Conservation (phyloP, 2,329 filamentous ascomycete species). For the Cryphonectria carpinicola region DNA sequence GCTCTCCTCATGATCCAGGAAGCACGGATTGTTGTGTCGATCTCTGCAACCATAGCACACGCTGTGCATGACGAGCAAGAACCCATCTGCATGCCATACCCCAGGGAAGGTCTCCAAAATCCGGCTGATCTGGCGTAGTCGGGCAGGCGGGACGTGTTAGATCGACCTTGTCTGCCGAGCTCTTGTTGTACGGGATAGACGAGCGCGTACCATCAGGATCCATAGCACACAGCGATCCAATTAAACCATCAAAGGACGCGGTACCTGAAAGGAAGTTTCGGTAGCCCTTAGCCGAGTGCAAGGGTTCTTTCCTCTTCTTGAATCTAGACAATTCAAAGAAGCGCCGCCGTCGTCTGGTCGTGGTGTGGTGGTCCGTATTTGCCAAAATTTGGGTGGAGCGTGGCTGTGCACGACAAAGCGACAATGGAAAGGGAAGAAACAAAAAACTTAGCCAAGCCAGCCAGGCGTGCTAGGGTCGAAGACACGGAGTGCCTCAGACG, state of each 20-base stretch:
- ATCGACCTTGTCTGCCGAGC: conserved; percentile 2
- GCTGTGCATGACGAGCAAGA: not conserved
- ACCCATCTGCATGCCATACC: conserved; percentile 6
- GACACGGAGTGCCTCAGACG: conserved; percentile 12
- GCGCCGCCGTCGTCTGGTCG: not conserved
- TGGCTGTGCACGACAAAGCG: conserved; percentile 26
- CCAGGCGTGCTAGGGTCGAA: conserved; percentile 9
- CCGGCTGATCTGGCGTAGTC: conserved; percentile 5
- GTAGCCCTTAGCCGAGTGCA: not conserved
- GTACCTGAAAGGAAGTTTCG: not conserved
- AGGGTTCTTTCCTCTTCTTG: not conserved
- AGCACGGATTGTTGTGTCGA: conserved; percentile 5
- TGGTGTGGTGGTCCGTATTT: conserved; percentile 8
- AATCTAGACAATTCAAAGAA: not conserved
- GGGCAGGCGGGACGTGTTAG: not conserved
- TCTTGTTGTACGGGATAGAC: conserved; percentile 11
- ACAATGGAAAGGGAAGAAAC: not conserved
- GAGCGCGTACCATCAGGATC: conserved; percentile 1
- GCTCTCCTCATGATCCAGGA: not conserved
- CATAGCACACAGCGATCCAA: not conserved
- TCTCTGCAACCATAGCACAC: not conserved
- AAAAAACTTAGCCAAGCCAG: conserved; percentile 25
- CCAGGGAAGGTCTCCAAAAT: conserved; percentile 7
- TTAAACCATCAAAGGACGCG: not conserved
- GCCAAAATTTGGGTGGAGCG: conserved; percentile 24